A percentile compares a stretch with the other conserved stretches of the same genome.
These are phyloP conservation scores for Phytophthora quininea DNA, from an alignment of 352 stramenopile species.

Conservation along the genomic window DNA sequence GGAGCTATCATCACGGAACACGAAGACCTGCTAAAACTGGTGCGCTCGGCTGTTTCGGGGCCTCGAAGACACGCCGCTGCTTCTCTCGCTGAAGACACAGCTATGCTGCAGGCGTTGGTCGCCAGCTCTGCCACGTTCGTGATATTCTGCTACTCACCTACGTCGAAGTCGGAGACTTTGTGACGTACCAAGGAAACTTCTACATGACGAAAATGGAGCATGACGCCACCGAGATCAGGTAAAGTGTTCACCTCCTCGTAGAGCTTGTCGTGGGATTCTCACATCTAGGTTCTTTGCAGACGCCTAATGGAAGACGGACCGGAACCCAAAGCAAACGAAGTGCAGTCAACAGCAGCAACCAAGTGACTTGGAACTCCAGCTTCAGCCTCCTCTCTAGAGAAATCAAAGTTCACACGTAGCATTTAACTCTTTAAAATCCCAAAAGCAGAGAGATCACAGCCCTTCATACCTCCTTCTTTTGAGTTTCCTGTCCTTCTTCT, in stretches of 20 bases:
- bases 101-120: conserved; percentile 59
- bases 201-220: conserved; percentile 73
- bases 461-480: conserved; percentile 16
- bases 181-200: conserved; percentile 64
- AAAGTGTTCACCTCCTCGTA: not conserved
- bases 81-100: conserved; percentile 36
- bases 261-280: not conserved
- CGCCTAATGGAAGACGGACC: conserved; percentile 20
- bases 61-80: conserved; percentile 8
- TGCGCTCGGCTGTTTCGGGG: conserved; percentile 23
- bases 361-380: conserved; percentile 5
- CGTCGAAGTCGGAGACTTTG: conserved; percentile 80
- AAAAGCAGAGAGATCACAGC: not conserved
- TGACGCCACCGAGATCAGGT: conserved; percentile 54
- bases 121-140: conserved; percentile 39
- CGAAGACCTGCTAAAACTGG: conserved; percentile 57
- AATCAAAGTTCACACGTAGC: conserved; percentile 21
- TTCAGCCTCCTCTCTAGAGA: conserved; percentile 6
- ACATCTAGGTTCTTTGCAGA: not conserved
- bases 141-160: conserved; percentile 69
- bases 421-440: conserved; percentile 3
- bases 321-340: conserved; percentile 18
- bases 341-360: conserved; percentile 11
- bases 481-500: conserved; percentile 29
- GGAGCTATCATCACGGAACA: conserved; percentile 58